Base-by-base conservation (phyloP, 2,329 filamentous ascomycete genomes). In the Neofusicoccum sp. region DNA sequence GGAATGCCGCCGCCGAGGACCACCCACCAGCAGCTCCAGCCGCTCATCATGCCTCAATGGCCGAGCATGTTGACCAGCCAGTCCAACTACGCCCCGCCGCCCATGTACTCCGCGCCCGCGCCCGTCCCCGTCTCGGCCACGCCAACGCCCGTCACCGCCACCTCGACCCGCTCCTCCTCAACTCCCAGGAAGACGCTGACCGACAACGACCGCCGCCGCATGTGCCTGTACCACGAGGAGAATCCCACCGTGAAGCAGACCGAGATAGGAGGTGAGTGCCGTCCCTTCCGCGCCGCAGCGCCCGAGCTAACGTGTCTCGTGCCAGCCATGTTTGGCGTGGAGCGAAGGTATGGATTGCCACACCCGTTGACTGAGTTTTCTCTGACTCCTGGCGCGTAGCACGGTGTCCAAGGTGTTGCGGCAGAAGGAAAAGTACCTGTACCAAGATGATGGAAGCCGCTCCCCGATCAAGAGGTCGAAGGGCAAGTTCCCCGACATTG, bases 391-490 rank as follows among this genome's bases (percentile, higher is more conserved):
- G 63, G 49, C 43, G 28, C 69, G 61, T 74, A 99, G 95, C 79
- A 99, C 95, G 51, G 95, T 99, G n/a, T 99, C 95, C 59, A 99
- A 99, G 74, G 95, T 98, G 60, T 77, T 99, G 65, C 88, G 93
- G 58, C 89, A 96, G 70, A 96, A 93, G 78, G 95, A 99, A 65
- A 95, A 96, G 74, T 98, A 96, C 75, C 83, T 98, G 14, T 89
- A 88, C 70, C 86, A 86, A 58, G 90, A 90, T 70, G 92, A 91
- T 74, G 89, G 87, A 66, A 91, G 82, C 72, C 85, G 84, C 67
- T 93, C 92, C 45, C 90, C 91, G 5, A 84, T 89, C 66, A 96
- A 95, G 75, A 88, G 89, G 66, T 80, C 84, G 61, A 96, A 96
- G 77, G 88, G 90, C 58, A 95, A 93, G 74, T 89, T 86, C 49